phyloP scores from a whole-genome alignment of 805 yeast species.

The Kazachstania bromeliacearum region DNA sequence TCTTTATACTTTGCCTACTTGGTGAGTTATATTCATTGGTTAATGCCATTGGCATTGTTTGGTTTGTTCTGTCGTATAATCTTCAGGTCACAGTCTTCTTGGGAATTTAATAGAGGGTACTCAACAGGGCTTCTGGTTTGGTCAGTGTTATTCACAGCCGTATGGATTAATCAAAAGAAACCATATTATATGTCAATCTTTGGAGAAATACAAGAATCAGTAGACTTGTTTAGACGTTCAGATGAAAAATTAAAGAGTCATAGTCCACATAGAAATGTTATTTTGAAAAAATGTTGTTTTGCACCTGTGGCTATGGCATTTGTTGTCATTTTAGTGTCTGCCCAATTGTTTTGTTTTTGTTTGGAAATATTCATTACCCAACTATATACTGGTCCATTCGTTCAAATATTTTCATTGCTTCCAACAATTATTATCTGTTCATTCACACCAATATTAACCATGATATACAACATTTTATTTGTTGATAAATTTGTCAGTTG shows the following conservation, averaged over 20 bases:
- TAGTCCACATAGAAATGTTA: conserved; percentile 8
- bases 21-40: conserved; percentile 49
- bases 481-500: conserved; percentile 46
- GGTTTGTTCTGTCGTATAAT: conserved; percentile 37
- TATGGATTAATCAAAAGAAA: conserved; percentile 43
- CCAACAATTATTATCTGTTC: conserved; percentile 67
- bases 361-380: conserved; percentile 82
- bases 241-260: background rate
- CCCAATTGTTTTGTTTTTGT: conserved; percentile 60
- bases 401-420: conserved; percentile 47
- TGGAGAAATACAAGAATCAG: conserved; percentile 24
- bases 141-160: conserved; percentile 50
- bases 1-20: conserved; percentile 70
- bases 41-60: conserved; percentile 48
- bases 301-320: conserved; percentile 58
- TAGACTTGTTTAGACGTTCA: background rate
- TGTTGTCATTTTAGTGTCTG: conserved; percentile 43
- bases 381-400: conserved; percentile 75
- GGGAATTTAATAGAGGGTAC: conserved; percentile 44
- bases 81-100: conserved; percentile 4
- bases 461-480: conserved; percentile 44
- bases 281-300: conserved; percentile 53
- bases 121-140: conserved; percentile 48
- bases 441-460: conserved; percentile 59
- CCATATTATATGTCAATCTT: conserved; percentile 24